Evolutionary conservation across 75 land plant species (phyloP).

Genomic region (Cunninghamia lanceolata): DNA sequence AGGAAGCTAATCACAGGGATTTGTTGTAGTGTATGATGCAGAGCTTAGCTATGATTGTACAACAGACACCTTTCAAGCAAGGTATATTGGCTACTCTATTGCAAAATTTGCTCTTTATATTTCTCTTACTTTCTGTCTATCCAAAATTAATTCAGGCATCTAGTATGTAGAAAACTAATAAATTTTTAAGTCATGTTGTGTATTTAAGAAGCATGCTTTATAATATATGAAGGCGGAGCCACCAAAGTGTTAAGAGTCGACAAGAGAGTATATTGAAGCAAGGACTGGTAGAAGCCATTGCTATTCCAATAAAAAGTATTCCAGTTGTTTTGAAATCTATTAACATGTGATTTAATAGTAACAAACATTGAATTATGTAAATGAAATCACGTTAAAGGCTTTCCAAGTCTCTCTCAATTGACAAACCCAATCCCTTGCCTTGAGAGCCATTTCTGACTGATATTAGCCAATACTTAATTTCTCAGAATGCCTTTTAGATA

Average conservation of each 20-base stretch:
- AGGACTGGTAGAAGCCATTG: no score
- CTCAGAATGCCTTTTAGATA: background rate
- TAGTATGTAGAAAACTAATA: no score
- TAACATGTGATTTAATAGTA: background rate
- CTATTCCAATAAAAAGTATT: background rate
- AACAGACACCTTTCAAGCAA: conserved; percentile 79
- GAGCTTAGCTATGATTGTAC: conserved; percentile 69
- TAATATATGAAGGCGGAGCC: no score
- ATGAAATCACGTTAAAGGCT: background rate
- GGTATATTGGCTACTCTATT: conserved; percentile 30
- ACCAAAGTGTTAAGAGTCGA: no score
- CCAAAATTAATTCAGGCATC: no score
- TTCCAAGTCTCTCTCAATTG: background rate
- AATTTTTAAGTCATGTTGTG: no score
- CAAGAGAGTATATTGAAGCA: no score
- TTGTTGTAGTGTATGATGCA: no score
- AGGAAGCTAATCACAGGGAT: no score
- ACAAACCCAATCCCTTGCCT: background rate
- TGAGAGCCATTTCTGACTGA: background rate
- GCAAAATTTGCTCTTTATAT: background rate
- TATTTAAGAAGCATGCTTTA: no score
- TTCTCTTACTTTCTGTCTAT: background rate
- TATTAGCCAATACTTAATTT: background rate
- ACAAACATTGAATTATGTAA: background rate
- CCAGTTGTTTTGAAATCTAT: background rate